These are phyloP conservation scores for Candida gigantensis DNA, from an alignment of 1,139 yeast species.

Conservation along the genomic window DNA sequence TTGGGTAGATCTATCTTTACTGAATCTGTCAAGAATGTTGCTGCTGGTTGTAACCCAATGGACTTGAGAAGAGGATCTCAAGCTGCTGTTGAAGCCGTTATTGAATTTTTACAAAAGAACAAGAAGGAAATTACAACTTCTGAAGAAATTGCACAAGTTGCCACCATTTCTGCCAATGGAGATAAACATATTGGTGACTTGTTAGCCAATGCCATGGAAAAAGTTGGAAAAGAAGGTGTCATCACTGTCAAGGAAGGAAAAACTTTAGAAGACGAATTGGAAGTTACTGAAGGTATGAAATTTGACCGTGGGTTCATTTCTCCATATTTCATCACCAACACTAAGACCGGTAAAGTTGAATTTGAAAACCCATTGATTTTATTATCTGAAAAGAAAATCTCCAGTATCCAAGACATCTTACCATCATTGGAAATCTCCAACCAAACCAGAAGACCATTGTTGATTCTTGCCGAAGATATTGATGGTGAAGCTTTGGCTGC, in stretches of 20 bases:
- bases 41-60: constrained; percentile 99
- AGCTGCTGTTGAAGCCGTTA: constrained; percentile 97
- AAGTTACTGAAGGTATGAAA: constrained; percentile 99
- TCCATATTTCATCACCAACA: constrained; percentile 95
- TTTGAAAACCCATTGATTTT: constrained; percentile 92
- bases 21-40: constrained; percentile 96
- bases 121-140: constrained; percentile 97
- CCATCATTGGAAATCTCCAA: constrained; percentile 95
- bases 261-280: constrained; percentile 94
- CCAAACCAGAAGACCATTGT: constrained; percentile 92
- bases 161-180: constrained; percentile 98
- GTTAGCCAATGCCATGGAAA: constrained; percentile 97
- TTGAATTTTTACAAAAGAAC: constrained; percentile 81
- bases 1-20: constrained; percentile 96
- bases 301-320: constrained; percentile 98
- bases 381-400: constrained; percentile 92
- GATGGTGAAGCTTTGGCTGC: constrained; percentile 99
- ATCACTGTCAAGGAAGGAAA: constrained; percentile 97
- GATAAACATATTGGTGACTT: constrained; percentile 92
- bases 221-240: constrained; percentile 99
- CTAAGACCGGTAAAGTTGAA: constrained; percentile 96
- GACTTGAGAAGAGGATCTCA: constrained; percentile 98
- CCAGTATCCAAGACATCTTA: constrained; percentile 87
- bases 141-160: constrained; percentile 98
- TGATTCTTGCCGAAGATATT: constrained; percentile 94